phyloP scores from a whole-genome alignment of 768 basidiomycete species.

The Infundibulicybe gibba region DNA sequence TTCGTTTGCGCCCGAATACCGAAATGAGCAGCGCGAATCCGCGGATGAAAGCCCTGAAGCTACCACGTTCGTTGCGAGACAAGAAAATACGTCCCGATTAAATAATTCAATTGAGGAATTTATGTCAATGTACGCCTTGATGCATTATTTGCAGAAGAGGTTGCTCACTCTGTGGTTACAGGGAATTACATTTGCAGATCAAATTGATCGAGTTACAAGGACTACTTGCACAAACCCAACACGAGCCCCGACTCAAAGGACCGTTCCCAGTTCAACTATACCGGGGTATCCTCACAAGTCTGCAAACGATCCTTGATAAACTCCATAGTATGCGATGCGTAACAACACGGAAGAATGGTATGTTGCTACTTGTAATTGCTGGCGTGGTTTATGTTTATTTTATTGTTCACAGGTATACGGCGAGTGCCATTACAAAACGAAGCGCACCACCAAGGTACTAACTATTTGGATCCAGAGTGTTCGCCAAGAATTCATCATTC shows the following conservation, averaged over 20 bases:
- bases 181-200: constrained; percentile 94
- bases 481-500: constrained; percentile 82
- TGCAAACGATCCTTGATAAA: constrained; percentile 84
- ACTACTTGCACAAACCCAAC: constrained; percentile 82
- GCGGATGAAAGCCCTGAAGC: constrained; percentile 22
- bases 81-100: constrained; percentile 38
- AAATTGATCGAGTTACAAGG: constrained; percentile 84
- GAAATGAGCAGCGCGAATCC: constrained; percentile 13
- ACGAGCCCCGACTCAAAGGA: constrained; percentile 94
- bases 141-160: neutral
- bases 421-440: constrained; percentile 23
- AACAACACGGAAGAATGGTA: constrained; percentile 96
- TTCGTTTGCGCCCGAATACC: constrained; percentile 58
- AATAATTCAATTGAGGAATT: constrained; percentile 76
- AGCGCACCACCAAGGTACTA: neutral
- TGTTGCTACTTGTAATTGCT: constrained; percentile 15
- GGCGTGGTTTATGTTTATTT: too few relatives aligned
- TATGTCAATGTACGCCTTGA: constrained; percentile 77
- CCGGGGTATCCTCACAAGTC: constrained; percentile 73
- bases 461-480: constrained; percentile 52
- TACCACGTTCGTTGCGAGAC: constrained; percentile 24
- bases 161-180: constrained; percentile 22
- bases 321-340: constrained; percentile 97
- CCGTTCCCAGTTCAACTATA: constrained; percentile 90
- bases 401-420: constrained; percentile 58